phyloP scores from a whole-genome alignment of 2,329 filamentous ascomycete genomes.

The Tolypocladium guangdongense region DNA sequence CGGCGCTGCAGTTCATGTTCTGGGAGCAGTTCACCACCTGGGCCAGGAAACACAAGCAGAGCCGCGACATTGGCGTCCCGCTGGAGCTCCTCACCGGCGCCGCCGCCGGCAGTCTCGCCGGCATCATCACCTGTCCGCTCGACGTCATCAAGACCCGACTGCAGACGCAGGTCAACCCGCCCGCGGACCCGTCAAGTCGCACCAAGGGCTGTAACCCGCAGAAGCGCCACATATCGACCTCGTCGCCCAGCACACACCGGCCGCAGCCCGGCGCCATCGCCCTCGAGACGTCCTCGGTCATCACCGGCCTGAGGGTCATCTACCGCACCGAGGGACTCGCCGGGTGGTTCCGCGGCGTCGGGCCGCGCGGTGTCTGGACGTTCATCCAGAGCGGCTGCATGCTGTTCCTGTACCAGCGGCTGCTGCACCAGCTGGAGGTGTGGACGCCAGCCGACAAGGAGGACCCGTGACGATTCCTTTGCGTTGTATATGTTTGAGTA shows the following conservation, averaged over 20 bases:
- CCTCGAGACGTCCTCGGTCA: conserved; percentile 80
- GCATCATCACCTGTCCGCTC: conserved; percentile 87
- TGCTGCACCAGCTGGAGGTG: conserved; percentile 65
- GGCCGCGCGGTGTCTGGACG: conserved; percentile 89
- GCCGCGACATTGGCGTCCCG: conserved; percentile 72
- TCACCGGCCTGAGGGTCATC: conserved; percentile 74
- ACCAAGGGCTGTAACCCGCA: conserved; percentile 33
- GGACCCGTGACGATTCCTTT: conserved; percentile 9
- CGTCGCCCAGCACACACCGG: conserved; percentile 74
- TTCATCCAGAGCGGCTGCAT: conserved; percentile 95
- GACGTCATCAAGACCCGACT: conserved; percentile 96
- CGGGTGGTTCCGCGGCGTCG: conserved; percentile 91
- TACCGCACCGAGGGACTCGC: conserved; percentile 80
- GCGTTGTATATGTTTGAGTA: not conserved
- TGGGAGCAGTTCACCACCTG: conserved; percentile 87
- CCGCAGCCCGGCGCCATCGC: conserved; percentile 67
- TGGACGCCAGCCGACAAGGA: conserved; percentile 23
- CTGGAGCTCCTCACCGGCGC: conserved; percentile 85
- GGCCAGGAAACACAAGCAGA: conserved; percentile 68
- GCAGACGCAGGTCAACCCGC: conserved; percentile 69
- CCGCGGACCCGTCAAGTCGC: conserved; percentile 15
- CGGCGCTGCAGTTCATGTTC: conserved; percentile 92
- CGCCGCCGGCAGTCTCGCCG: conserved; percentile 81
- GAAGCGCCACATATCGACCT: conserved; percentile 74
- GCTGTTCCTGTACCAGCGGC: conserved; percentile 87